Evolutionary conservation across 108 stramenopile species (phyloP).

Genomic region (Nitzschia palea): DNA sequence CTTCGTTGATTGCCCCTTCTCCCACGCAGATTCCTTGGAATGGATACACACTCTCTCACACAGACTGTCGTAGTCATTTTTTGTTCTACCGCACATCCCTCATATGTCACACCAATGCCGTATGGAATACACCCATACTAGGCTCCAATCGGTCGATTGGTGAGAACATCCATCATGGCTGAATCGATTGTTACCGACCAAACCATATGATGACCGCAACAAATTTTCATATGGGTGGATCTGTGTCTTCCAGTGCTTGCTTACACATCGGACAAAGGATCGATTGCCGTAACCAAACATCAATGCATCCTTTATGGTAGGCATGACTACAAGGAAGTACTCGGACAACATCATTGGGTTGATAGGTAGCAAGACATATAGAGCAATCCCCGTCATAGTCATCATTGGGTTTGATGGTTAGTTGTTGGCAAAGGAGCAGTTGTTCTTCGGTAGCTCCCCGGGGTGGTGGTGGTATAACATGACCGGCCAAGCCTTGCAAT

Average conservation of each 20-base stretch:
- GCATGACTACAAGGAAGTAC: conserved; percentile 22
- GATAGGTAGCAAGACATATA: conserved; percentile 22
- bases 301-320: conserved; percentile 25
- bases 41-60: too few species aligned
- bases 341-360: conserved; percentile 1
- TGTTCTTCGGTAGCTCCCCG: conserved; percentile 14
- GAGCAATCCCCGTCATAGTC: conserved; percentile 10
- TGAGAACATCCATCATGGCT: too few species aligned
- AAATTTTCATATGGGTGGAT: too few species aligned
- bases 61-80: too few species aligned
- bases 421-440: conserved; percentile 12
- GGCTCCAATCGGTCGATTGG: too few species aligned
- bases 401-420: conserved; percentile 1
- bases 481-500: conserved; percentile 17
- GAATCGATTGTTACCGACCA: too few species aligned
- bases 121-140: too few species aligned
- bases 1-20: too few species aligned
- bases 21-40: too few species aligned
- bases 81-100: too few species aligned
- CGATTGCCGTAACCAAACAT: conserved; percentile 28
- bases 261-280: conserved; percentile 33
- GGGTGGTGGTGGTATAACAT: neutral
- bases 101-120: too few species aligned
- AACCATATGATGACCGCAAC: too few species aligned
- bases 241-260: neutral